Conservation (phyloP, 768 basidiomycete genomes). For the Gloeophyllum trabeum region DNA sequence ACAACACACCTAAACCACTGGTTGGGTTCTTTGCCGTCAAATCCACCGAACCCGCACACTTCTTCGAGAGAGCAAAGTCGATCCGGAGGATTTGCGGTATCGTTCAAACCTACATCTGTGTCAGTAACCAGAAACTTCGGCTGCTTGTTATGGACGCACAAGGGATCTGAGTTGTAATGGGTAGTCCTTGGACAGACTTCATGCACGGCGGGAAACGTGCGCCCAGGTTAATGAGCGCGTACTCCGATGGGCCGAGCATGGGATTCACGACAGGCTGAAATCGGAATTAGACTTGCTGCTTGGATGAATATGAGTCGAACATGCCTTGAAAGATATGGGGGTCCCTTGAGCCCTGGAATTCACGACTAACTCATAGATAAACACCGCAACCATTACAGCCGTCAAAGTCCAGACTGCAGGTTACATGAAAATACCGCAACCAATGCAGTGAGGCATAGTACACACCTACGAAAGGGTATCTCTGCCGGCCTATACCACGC, state of each 20-base stretch:
- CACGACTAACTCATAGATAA: slow-evolving; percentile 79
- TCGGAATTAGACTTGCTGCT: not conserved
- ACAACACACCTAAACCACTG: slow-evolving; percentile 41
- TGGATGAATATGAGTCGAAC: not conserved
- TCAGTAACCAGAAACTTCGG: slow-evolving; percentile 1
- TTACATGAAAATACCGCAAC: slow-evolving; percentile 6
- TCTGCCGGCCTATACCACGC: slow-evolving; percentile 75
- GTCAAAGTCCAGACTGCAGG: slow-evolving; percentile 52
- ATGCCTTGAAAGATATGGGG: slow-evolving; percentile 76
- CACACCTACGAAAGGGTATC: slow-evolving; percentile 67
- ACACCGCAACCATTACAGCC: slow-evolving; percentile 54
- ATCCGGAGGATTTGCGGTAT: slow-evolving; percentile 71
- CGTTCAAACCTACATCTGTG: slow-evolving; percentile 50
- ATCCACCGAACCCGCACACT: slow-evolving; percentile 85
- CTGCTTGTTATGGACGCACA: slow-evolving; percentile 30
- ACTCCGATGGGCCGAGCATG: slow-evolving; percentile 84
- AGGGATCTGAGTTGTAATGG: slow-evolving; percentile 40
- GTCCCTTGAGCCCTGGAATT: slow-evolving; percentile 71
- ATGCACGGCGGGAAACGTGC: slow-evolving; percentile 93
- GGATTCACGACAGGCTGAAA: slow-evolving; percentile 69
- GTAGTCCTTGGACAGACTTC: slow-evolving; percentile 53
- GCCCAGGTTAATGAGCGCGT: slow-evolving; percentile 76
- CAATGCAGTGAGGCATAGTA: no score
- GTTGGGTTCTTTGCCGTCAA: slow-evolving; percentile 30
- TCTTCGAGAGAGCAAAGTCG: slow-evolving; percentile 64